These are phyloP conservation scores for Ophiocordyceps robertsii DNA, from an alignment of 2,329 filamentous ascomycete genomes.

Conservation along the genomic window DNA sequence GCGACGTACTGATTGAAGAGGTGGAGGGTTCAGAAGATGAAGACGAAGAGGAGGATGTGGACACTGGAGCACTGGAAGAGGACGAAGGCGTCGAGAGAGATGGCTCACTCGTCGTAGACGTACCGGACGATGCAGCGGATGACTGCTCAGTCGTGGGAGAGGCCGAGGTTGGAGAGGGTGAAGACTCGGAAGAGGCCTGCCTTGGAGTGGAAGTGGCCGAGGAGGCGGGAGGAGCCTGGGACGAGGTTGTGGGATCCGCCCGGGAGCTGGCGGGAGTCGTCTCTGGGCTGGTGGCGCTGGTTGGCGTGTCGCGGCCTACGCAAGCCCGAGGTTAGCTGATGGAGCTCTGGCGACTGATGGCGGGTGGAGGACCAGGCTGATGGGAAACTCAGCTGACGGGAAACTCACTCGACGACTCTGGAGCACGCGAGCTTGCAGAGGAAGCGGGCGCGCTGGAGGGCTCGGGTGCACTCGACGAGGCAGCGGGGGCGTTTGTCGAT, in stretches of 20 bases:
- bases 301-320: background rate
- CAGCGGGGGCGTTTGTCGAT: background rate
- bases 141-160: slow-evolving; percentile 5
- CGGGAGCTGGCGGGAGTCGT: slow-evolving; percentile 4
- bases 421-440: background rate
- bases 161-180: slow-evolving; percentile 3
- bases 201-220: slow-evolving; percentile 1
- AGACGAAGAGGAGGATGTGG: slow-evolving; percentile 1
- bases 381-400: background rate
- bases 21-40: slow-evolving; percentile 17
- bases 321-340: background rate
- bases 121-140: slow-evolving; percentile 9
- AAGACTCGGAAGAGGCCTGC: slow-evolving; percentile 4
- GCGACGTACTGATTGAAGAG: slow-evolving; percentile 13
- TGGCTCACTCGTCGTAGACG: slow-evolving; percentile 13
- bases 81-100: slow-evolving; percentile 16
- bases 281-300: slow-evolving; percentile 2
- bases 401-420: background rate
- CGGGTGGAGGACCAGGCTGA: background rate
- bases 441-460: background rate
- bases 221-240: slow-evolving; percentile 2
- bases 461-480: background rate
- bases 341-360: background rate
- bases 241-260: slow-evolving; percentile 3
- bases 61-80: slow-evolving; percentile 14